Conservation (phyloP, 768 basidiomycete genomes). For the Leucosporidium creatinivorum region DNA sequence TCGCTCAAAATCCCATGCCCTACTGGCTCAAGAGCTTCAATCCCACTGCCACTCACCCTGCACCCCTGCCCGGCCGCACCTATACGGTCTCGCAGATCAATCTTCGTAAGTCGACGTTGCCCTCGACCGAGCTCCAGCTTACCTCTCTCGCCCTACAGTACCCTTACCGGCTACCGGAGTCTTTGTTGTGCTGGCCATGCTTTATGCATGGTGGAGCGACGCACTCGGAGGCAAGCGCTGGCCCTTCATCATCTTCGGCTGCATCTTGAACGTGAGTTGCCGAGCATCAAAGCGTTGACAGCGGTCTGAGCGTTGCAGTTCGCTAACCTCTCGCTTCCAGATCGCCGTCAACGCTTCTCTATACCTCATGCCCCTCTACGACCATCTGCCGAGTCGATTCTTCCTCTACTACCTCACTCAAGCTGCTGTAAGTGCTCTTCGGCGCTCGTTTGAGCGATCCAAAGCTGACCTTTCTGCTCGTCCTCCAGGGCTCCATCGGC, state of each 20-base stretch:
- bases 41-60: constrained; percentile 10
- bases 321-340: not conserved
- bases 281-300: too few relatives aligned
- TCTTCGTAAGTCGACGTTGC: not conserved
- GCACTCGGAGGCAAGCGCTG: not conserved
- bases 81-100: constrained; percentile 37
- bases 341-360: constrained; percentile 6
- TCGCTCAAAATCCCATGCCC: not conserved
- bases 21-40: constrained; percentile 38
- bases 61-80: constrained; percentile 18
- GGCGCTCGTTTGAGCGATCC: too few relatives aligned
- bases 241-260: constrained; percentile 25
- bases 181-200: constrained; percentile 24
- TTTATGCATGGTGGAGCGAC: not conserved
- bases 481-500: too few relatives aligned
- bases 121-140: too few relatives aligned
- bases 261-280: constrained; percentile 6
- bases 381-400: constrained; percentile 22
- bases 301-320: not conserved
- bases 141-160: not conserved
- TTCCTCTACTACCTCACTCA: constrained; percentile 28
- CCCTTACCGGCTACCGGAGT: not conserved
- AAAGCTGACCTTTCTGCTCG: not conserved
- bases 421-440: constrained; percentile 1
- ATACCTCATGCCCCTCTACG: constrained; percentile 17